These are phyloP conservation scores for Colletotrichum lini DNA, from an alignment of 2,329 filamentous ascomycete genomes.

Conservation along the genomic window DNA sequence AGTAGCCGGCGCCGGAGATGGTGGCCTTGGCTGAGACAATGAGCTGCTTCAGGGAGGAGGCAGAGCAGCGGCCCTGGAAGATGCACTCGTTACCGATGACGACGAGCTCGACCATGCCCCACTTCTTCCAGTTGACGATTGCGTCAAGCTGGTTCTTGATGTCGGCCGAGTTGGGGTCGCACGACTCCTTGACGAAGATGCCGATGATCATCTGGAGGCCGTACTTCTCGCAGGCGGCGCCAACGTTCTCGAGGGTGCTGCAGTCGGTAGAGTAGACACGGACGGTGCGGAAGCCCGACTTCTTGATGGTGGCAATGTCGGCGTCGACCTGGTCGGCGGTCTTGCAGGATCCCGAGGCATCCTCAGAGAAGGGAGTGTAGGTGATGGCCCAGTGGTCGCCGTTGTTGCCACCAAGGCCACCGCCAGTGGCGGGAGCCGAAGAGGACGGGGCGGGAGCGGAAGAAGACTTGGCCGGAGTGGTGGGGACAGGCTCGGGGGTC, in stretches of 20 bases:
- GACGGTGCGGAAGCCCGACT: constrained; percentile 77
- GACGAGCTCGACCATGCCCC: constrained; percentile 82
- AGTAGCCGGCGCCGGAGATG: constrained; percentile 78
- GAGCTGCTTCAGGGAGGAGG: constrained; percentile 76
- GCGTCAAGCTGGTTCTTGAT: constrained; percentile 81
- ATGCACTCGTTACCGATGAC: constrained; percentile 94
- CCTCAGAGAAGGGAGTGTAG: constrained; percentile 80
- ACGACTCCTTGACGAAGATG: constrained; percentile 83
- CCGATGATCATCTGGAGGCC: constrained; percentile 88
- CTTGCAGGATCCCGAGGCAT: constrained; percentile 75
- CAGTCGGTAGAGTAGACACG: constrained; percentile 97
- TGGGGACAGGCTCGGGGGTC: constrained; percentile 41
- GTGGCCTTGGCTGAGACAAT: constrained; percentile 76
- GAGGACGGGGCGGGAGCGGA: constrained; percentile 42
- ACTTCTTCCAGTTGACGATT: constrained; percentile 79
- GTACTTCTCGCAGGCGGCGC: constrained; percentile 74
- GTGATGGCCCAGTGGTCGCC: constrained; percentile 80
- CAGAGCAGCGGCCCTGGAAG: constrained; percentile 79
- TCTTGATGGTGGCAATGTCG: constrained; percentile 75
- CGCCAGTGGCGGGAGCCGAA: constrained; percentile 48
- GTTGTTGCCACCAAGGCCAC: constrained; percentile 55
- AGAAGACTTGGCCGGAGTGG: constrained; percentile 46
- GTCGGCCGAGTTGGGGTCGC: constrained; percentile 69
- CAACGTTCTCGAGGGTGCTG: constrained; percentile 82
- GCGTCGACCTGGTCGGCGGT: constrained; percentile 65